A percentile compares a stretch with the other conserved stretches of the same genome.
phyloP scores from a whole-genome alignment of 2,329 filamentous ascomycete species.

The Mollisia scopiformis region DNA sequence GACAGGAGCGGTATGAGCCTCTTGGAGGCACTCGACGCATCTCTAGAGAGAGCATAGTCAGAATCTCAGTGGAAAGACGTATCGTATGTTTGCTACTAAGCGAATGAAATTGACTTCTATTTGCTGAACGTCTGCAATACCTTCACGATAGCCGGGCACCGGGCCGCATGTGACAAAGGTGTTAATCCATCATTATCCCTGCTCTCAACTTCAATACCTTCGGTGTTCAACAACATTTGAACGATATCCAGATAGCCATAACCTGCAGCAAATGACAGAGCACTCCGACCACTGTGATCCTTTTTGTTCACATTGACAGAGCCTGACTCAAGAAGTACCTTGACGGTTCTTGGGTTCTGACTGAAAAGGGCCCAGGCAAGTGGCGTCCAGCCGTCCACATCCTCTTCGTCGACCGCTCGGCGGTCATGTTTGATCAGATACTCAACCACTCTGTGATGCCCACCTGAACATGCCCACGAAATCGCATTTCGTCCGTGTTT shows the following conservation, averaged over 20 bases:
- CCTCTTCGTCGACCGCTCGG: constrained; percentile 36
- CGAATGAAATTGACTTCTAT: no score
- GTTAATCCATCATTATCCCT: constrained; percentile 9
- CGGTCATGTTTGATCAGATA: constrained; percentile 35
- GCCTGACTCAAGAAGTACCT: constrained; percentile 35
- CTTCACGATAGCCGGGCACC: constrained; percentile 14
- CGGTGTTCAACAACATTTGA: constrained; percentile 7
- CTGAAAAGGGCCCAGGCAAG: constrained; percentile 39
- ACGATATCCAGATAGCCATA: constrained; percentile 38
- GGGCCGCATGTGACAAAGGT: constrained; percentile 1
- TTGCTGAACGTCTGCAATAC: no score
- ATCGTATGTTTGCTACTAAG: no score
- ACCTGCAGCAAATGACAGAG: constrained; percentile 40
- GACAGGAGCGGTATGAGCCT: no score
- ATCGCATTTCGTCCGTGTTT: constrained; percentile 36
- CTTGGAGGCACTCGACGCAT: no score
- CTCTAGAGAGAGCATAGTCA: no score
- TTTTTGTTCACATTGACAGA: constrained; percentile 37
- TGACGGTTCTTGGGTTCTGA: constrained; percentile 31
- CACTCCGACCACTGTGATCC: constrained; percentile 34
- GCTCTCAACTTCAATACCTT: constrained; percentile 12
- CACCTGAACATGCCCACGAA: constrained; percentile 36
- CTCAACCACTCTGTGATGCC: constrained; percentile 32
- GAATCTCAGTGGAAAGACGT: no score
- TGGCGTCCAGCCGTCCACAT: constrained; percentile 41